Conservation (phyloP, 192 early-diverging fungal species). For the Spizellomyces punctatus region DNA sequence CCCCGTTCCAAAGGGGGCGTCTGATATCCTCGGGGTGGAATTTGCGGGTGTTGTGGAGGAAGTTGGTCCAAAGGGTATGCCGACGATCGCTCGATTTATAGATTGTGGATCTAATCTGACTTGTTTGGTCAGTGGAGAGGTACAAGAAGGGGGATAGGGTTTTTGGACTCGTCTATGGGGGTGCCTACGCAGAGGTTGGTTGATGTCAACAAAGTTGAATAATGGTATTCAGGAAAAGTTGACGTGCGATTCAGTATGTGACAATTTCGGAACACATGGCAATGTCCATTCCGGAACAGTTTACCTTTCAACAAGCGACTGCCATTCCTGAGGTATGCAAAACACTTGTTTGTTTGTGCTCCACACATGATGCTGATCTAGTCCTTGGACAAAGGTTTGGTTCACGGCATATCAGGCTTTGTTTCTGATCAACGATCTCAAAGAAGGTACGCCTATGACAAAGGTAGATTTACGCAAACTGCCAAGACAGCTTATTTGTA, state of each 20-base stretch:
- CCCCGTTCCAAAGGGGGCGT: slow-evolving; percentile 62
- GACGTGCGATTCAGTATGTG: slow-evolving; percentile 42
- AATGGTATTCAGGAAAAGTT: background rate
- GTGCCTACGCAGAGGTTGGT: slow-evolving; percentile 62
- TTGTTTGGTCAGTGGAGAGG: background rate
- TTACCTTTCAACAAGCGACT: slow-evolving; percentile 78
- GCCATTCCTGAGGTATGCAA: slow-evolving; percentile 63
- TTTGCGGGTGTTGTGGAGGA: slow-evolving; percentile 64
- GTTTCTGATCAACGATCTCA: slow-evolving; percentile 76
- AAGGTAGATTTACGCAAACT: slow-evolving; percentile 58
- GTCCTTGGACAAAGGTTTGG: slow-evolving; percentile 46
- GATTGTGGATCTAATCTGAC: background rate
- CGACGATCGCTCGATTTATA: too few relatives aligned
- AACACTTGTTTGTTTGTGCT: background rate
- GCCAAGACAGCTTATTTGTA: background rate
- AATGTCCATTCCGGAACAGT: slow-evolving; percentile 63
- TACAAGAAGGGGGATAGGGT: slow-evolving; percentile 74
- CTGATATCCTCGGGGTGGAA: slow-evolving; percentile 75
- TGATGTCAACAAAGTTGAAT: slow-evolving; percentile 39
- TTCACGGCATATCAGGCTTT: slow-evolving; percentile 83
- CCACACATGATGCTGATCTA: background rate
- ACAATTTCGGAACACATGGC: slow-evolving; percentile 56
- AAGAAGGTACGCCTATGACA: background rate
- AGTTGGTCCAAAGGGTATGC: slow-evolving; percentile 45
- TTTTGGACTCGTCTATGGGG: slow-evolving; percentile 76